Conservation (phyloP, 805 yeast genomes). For the Wickerhamiella alocasiicola region DNA sequence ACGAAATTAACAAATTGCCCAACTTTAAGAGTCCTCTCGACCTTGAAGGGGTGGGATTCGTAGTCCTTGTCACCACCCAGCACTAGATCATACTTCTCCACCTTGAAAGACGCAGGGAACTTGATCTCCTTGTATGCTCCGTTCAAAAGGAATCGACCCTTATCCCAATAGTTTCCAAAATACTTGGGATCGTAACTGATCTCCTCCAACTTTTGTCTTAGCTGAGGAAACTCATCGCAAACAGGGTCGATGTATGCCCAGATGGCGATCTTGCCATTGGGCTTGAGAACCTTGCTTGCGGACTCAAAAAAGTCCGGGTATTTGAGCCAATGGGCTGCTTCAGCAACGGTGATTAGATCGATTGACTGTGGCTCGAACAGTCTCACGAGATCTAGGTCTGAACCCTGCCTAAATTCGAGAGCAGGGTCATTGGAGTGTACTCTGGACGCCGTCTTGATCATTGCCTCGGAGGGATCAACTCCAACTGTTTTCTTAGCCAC, state of each 20-base stretch:
- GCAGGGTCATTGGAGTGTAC: background rate
- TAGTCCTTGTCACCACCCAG: conserved; percentile 2
- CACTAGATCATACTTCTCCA: conserved; percentile 15
- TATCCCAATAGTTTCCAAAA: conserved; percentile 64
- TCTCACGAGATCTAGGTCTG: conserved; percentile 20
- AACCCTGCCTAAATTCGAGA: conserved; percentile 16
- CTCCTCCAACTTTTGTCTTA: conserved; percentile 40
- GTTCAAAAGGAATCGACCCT: conserved; percentile 56
- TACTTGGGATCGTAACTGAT: conserved; percentile 37
- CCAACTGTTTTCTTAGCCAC: conserved; percentile 42
- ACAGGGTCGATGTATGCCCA: conserved; percentile 75
- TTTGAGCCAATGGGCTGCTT: conserved; percentile 76
- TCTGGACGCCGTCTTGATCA: conserved; percentile 39
- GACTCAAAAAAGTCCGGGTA: conserved; percentile 41
- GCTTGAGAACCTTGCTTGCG: conserved; percentile 38
- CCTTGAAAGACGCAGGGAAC: conserved; percentile 34
- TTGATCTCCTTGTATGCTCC: conserved; percentile 34
- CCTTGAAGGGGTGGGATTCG: conserved; percentile 18
- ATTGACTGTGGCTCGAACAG: conserved; percentile 29
- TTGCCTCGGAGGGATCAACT: conserved; percentile 44
- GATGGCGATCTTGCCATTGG: conserved; percentile 56
- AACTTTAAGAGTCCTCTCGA: conserved; percentile 27
- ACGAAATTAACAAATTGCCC: conserved; percentile 41
- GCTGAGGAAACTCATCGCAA: conserved; percentile 36
- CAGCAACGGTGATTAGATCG: conserved; percentile 64